These are phyloP conservation scores for Pelargonium australe DNA, from an alignment of 441 rosid genomes.

Conservation along the genomic window DNA sequence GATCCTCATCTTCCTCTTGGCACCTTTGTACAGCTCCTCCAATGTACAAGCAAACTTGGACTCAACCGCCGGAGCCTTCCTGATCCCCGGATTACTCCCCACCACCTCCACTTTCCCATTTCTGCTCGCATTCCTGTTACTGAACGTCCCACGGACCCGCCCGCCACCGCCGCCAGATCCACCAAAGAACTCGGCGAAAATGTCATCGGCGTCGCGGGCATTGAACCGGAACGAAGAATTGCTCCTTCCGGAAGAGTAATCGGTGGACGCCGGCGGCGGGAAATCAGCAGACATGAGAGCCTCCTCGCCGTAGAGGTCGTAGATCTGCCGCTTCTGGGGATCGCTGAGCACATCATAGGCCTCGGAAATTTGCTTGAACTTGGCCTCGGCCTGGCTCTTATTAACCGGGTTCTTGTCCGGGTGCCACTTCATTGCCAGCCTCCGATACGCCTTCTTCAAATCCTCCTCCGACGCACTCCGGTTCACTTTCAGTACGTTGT, in stretches of 20 bases:
- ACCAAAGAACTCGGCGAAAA: constrained; percentile 73
- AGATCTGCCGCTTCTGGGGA: constrained; percentile 63
- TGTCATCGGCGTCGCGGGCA: constrained; percentile 63
- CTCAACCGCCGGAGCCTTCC: constrained; percentile 49
- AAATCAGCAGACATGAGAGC: constrained; percentile 57
- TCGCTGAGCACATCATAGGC: constrained; percentile 78
- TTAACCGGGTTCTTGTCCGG: constrained; percentile 78
- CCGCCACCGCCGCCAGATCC: constrained; percentile 26
- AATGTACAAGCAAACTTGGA: constrained; percentile 56
- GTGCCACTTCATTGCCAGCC: constrained; percentile 91
- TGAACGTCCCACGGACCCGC: constrained; percentile 28
- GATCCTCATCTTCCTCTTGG: constrained; percentile 75
- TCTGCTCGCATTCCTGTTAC: constrained; percentile 17
- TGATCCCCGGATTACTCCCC: constrained; percentile 13
- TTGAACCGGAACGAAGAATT: constrained; percentile 53
- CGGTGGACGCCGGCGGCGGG: constrained; percentile 46
- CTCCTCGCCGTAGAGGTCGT: constrained; percentile 82
- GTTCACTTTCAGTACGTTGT: constrained; percentile 60
- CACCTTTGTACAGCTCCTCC: constrained; percentile 73
- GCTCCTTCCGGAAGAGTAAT: constrained; percentile 26
- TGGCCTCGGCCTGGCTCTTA: constrained; percentile 75
- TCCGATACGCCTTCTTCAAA: constrained; percentile 75
- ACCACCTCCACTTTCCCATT: constrained; percentile 43
- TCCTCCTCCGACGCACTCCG: constrained; percentile 69
- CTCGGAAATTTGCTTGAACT: constrained; percentile 78